These are phyloP conservation scores for Aspergillus pseudoterreus DNA, from an alignment of 2,329 filamentous ascomycete species.

Conservation along the genomic window DNA sequence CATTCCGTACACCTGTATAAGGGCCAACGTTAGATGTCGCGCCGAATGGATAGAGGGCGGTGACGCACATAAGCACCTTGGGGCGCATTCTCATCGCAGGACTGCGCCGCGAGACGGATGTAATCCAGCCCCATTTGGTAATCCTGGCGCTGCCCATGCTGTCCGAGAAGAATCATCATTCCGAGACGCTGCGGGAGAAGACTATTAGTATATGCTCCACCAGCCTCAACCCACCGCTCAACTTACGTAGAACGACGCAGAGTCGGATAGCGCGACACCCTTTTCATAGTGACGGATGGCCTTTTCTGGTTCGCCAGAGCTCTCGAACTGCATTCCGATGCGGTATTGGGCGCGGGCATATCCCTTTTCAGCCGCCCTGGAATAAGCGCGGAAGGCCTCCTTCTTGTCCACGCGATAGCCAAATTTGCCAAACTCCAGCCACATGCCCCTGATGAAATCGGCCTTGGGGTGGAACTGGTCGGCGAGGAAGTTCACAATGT, in stretches of 20 bases:
- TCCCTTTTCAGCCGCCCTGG: slow-evolving; percentile 77
- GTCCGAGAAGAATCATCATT: slow-evolving; percentile 95
- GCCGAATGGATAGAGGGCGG: not conserved
- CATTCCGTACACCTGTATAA: slow-evolving; percentile 76
- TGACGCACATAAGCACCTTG: slow-evolving; percentile 75
- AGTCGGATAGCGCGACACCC: slow-evolving; percentile 76
- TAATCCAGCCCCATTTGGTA: slow-evolving; percentile 73
- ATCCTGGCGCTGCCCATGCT: slow-evolving; percentile 85
- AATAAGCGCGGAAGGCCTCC: slow-evolving; percentile 86
- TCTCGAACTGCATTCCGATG: slow-evolving; percentile 97
- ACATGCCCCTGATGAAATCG: slow-evolving; percentile 91
- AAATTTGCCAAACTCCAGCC: slow-evolving; percentile 97
- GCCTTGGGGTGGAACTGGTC: slow-evolving; percentile 91
- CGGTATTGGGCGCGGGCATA: slow-evolving; percentile 90
- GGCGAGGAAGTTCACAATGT: slow-evolving; percentile 84
- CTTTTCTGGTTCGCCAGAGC: slow-evolving; percentile 85
- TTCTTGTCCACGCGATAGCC: slow-evolving; percentile 87
- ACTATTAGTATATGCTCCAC: not conserved
- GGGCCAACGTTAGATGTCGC: slow-evolving; percentile 7
- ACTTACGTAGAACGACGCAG: slow-evolving; percentile 69
- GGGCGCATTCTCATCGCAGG: slow-evolving; percentile 91
- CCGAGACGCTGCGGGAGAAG: slow-evolving; percentile 65
- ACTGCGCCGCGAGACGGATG: slow-evolving; percentile 77
- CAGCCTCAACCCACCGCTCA: not conserved
- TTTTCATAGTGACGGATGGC: slow-evolving; percentile 86